Evolutionary conservation across 2,329 filamentous ascomycete genomes (phyloP).

Genomic region (Parafenestella ontariensis): DNA sequence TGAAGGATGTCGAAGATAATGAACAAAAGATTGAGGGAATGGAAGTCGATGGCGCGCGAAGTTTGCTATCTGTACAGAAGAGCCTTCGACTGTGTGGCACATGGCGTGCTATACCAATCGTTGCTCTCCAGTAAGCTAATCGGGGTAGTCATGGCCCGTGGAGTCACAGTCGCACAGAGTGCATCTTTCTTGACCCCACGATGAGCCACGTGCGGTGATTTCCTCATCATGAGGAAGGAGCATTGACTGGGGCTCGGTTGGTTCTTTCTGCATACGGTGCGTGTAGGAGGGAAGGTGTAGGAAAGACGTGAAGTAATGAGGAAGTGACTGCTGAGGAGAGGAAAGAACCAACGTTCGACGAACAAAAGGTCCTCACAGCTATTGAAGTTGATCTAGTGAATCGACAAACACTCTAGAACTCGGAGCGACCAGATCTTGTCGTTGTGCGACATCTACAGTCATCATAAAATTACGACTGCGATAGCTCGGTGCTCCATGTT

Average conservation of each 20-base stretch:
- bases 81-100: conserved; percentile 7
- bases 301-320: background rate
- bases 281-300: background rate
- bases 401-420: background rate
- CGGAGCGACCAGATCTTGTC: background rate
- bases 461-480: background rate
- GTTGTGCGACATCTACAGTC: background rate
- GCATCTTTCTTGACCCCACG: background rate
- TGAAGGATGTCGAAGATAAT: background rate
- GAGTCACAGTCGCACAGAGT: conserved; percentile 6
- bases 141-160: conserved; percentile 9
- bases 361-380: too few species aligned
- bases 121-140: background rate
- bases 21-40: background rate
- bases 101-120: conserved; percentile 2
- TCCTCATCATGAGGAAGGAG: background rate
- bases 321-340: background rate
- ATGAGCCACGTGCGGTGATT: background rate
- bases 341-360: background rate
- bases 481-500: background rate
- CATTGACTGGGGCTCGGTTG: background rate
- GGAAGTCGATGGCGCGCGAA: background rate
- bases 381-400: background rate
- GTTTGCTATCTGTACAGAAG: background rate
- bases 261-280: background rate